Base-by-base conservation (phyloP, 192 early-diverging fungal species). In the Funneliformis geosporum region DNA sequence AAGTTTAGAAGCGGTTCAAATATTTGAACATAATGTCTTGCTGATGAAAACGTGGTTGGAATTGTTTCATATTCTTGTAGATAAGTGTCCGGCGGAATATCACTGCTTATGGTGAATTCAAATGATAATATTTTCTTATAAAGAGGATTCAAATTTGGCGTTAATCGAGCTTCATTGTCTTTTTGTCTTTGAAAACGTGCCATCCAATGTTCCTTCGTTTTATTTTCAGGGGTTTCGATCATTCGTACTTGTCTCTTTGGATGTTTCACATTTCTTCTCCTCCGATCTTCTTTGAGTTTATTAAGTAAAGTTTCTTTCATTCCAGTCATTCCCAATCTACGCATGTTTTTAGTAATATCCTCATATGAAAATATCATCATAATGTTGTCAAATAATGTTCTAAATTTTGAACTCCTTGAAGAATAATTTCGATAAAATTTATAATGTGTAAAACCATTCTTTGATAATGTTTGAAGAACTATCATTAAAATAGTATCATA, bases 1-100 rank as follows among this genome's bases (percentile, higher is more conserved):
- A 95, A 84, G 47, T 95, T 75, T 43, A 97, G 67, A 61, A 97
- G 81, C 0, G 95, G 95, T 81, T 96, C 95, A 83, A 98, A 93
- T 5, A 85, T 81, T 23, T 71, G 62, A 5, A 79, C 80, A 80
- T 97, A 98, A 47, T 91, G 82, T 27, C 84, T 76, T 7, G 84
- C 82, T 16, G 85, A 82, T 6, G 82, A 75, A 78, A 95, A 98
- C 21, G 25, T 75, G 23, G 89, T 84, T 1, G 91, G 90, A 10
- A 98, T 88, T 6, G 44, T 68, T 2, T 73, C 42, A 60, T 90
- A 82, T 27, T 74, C 50, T 9, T 80, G 8, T 64, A 64, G 9
- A 12, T 10, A 64, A 64, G 27, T 7, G 6, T 23, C 27, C 27
- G 62, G 62, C 1, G n/a, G 25, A 4, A 64, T 27, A 10, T 23